phyloP scores from a whole-genome alignment of 306 rosid genomes.

The Medicago arabica region DNA sequence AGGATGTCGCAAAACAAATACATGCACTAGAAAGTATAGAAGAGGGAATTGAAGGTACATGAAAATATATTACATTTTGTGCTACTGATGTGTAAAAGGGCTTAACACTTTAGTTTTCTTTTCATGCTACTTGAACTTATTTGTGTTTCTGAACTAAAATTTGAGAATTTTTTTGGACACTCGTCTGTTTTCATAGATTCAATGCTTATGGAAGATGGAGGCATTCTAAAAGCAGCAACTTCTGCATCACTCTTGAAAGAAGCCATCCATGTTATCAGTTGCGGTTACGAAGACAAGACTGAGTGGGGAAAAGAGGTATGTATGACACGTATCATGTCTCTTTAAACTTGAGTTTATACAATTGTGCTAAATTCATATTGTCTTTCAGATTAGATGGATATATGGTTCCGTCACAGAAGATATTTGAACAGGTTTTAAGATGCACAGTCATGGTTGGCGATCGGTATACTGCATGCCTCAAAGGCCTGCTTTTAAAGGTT shows the following conservation, averaged over 20 bases:
- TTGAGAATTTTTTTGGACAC: conserved; percentile 90
- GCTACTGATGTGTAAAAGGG: no score
- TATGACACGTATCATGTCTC: neutral
- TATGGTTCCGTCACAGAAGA: conserved; percentile 96
- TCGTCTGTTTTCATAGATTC: conserved; percentile 78
- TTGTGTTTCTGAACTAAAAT: conserved; percentile 50
- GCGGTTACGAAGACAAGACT: conserved; percentile 94
- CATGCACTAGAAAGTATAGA: no score
- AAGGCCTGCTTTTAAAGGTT: conserved; percentile 92
- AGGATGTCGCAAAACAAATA: no score
- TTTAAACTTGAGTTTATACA: no score
- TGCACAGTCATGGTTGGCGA: conserved; percentile 98
- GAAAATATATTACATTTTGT: no score
- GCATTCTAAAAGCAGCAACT: conserved; percentile 64
- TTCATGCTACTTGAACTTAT: no score
- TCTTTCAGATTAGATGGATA: conserved; percentile 87
- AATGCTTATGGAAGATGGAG: conserved; percentile 79
- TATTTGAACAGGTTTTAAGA: conserved; percentile 88
- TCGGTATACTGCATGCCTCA: conserved; percentile 93
- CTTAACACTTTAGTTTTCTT: no score
- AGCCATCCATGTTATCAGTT: conserved; percentile 92
- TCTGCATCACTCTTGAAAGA: conserved; percentile 90
- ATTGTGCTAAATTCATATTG: no score
- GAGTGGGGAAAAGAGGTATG: conserved; percentile 95
- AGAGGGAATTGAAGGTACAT: no score